Base-by-base conservation (phyloP, 768 basidiomycete genomes). In the Rhodosporidiobolus sp. region DNA sequence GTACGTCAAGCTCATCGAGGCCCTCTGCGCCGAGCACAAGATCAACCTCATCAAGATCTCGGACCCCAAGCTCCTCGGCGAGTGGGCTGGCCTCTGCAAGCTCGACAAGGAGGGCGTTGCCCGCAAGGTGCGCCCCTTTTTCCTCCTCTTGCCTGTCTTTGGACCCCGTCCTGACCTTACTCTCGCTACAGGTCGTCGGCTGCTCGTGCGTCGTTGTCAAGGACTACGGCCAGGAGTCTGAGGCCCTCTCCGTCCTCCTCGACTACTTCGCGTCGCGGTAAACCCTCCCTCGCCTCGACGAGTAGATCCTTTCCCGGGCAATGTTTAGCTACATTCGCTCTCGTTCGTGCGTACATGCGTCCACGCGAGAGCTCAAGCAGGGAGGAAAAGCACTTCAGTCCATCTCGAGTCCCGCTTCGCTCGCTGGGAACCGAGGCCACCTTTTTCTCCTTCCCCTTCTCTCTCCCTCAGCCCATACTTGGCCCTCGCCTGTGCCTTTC, bases 1-100 rank as follows among this genome's bases (percentile, higher is more conserved):
- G 84, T 98, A 99, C 87, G 91, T 96, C 88, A 98, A 97, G 86
- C 92, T 99, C 85, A 96, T 99, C 78, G 94, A 97, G 85, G 95
- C 95, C 62, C 92, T 99, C 81, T 98, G 95, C 82, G 90, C 92
- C 74, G 94, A 96, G 85, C 94, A 98, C 88, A 95, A 94, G 84
- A 97, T 98, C 85, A 93, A 94, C 86, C 85, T 99, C 76, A 97
- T 99, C 91, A 98, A 97, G 70, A 76, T 80, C 77, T 91, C 91
- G 79, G 95, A 98, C 83, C 90, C 92, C 80, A 99, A 99, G 85
- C 88, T 95, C 77, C 90, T 99, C 80, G 95, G 95, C 48, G 92
- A 90, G 78, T 98, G 95, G 95, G 94, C 92, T 46, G 72, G 65
- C 54, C 87, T 99, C 74, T 97, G 95, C 89, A 99, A 99, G 87